Evolutionary conservation across 2,329 filamentous ascomycete genomes (phyloP).

Genomic region (Aspergillus oerlinghausenensis): DNA sequence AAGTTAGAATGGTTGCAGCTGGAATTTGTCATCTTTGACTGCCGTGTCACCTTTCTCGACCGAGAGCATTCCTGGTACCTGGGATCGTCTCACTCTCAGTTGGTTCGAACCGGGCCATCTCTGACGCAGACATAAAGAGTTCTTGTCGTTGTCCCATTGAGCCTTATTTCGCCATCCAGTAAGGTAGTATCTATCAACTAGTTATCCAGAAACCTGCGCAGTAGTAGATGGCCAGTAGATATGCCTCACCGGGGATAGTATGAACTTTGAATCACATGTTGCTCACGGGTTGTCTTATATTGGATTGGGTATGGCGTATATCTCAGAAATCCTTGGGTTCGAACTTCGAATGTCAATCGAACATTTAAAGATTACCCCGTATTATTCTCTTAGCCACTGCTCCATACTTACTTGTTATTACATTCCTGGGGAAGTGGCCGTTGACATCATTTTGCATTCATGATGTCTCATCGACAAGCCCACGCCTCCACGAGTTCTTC

Average conservation of each 20-base stretch:
- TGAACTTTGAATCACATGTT: not conserved
- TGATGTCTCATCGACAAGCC: not conserved
- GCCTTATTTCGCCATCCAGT: no score
- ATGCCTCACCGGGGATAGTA: not conserved
- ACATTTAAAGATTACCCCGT: no score
- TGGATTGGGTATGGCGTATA: not conserved
- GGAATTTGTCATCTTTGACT: constrained; percentile 8
- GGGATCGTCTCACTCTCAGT: not conserved
- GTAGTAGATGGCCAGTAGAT: not conserved
- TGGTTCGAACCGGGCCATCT: not conserved
- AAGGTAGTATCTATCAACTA: no score
- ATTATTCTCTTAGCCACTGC: no score
- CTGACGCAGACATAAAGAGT: not conserved
- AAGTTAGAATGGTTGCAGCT: not conserved
- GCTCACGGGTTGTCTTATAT: not conserved
- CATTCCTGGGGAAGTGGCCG: not conserved
- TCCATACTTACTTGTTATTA: no score
- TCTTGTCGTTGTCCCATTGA: no score
- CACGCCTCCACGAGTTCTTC: not conserved
- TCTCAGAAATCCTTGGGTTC: not conserved
- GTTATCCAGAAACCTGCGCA: no score
- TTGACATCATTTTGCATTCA: not conserved
- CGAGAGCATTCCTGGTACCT: not conserved
- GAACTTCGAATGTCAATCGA: not conserved
- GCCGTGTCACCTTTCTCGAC: constrained; percentile 1